Evolutionary conservation across 2,329 filamentous ascomycete species (phyloP).

Genomic region (Trichophyton mentagrophytes): DNA sequence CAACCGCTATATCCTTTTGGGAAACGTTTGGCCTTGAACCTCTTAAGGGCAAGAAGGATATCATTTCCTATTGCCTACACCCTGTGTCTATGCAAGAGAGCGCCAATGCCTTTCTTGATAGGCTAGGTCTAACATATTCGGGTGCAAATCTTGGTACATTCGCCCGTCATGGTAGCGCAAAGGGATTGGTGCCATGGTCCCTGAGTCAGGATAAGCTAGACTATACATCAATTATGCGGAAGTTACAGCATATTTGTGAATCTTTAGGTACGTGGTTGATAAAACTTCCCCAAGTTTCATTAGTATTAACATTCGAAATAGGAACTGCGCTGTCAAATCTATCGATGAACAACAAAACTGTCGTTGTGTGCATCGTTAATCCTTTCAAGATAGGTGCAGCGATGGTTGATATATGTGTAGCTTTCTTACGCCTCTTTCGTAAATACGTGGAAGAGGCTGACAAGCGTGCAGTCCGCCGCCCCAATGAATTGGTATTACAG

Average conservation of each 20-base stretch:
- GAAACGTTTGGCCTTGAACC: constrained; percentile 48
- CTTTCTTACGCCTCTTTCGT: constrained; percentile 46
- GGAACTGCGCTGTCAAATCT: constrained; percentile 25
- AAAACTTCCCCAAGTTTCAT: neutral
- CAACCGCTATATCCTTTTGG: constrained; percentile 48
- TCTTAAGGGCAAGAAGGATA: constrained; percentile 42
- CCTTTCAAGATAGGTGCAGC: constrained; percentile 39
- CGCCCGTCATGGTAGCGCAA: constrained; percentile 30
- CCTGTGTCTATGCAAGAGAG: constrained; percentile 37
- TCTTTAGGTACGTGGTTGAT: constrained; percentile 23
- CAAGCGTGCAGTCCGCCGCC: constrained; percentile 19
- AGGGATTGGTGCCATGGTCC: constrained; percentile 30
- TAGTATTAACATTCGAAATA: constrained; percentile 9
- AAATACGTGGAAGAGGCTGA: constrained; percentile 35
- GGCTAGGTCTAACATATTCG: constrained; percentile 43
- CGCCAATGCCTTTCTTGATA: constrained; percentile 40
- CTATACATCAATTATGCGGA: constrained; percentile 26
- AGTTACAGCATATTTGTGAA: constrained; percentile 24
- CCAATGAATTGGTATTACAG: constrained; percentile 44
- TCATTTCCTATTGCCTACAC: constrained; percentile 46
- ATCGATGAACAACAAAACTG: constrained; percentile 27
- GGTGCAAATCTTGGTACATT: constrained; percentile 45
- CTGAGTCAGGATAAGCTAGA: constrained; percentile 17
- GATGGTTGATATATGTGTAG: constrained; percentile 41
- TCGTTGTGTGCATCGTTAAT: constrained; percentile 48